Evolutionary conservation across 1,284 basidiomycete species (phyloP), one percentile per base, ranked within the genome.

Genomic region (Rhodotorula sp.): DNA sequence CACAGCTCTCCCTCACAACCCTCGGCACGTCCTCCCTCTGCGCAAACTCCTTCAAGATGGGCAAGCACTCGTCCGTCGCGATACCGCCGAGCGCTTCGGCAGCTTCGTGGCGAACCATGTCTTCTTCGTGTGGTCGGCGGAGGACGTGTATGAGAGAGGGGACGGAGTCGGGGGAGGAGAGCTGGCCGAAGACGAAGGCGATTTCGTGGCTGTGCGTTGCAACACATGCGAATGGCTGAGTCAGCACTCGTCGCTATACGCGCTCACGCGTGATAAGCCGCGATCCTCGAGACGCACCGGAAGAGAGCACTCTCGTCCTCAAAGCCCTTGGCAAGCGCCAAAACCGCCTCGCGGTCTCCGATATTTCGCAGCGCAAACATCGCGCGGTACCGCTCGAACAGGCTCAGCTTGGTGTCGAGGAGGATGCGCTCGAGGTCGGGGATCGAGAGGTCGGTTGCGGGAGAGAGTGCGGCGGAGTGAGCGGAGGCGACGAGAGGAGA

Each of bases 91-190:
- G 86, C 4, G 96, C 96, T 81, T 99, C 96, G 10, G 96, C 96
- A 29, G 95, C 96, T 82, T 99, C 96, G 78, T 99, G 96, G 32
- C 96, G 87, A 8, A 99, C 96, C 96, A 99, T 99, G 68, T 96
- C 93, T 58, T 90, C 90, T 81, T 99, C 96, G 1, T 82, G 79
- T 0, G 79, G 70, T 74, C 95, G 84, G 72, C 87, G 83, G 15
- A 99, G 84, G 24, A 96, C 91, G 49, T 85, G 81, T 52, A 98
- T 80, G 34, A 99, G 85, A 2, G 90, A 85, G 2, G 94, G 92
- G 30, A 98, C 90, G 0, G 92, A 91, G 78, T 94, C 88, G 1
- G 90, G 86, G 9, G 92, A 94, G 63, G 91, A 88, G 46, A 99
- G 86, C 81, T 99, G 96, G 27, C 96, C 96, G 78, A 99, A 98